Evolutionary conservation across 345 rosid genomes (phyloP).

Genomic region (Angophora floribunda): DNA sequence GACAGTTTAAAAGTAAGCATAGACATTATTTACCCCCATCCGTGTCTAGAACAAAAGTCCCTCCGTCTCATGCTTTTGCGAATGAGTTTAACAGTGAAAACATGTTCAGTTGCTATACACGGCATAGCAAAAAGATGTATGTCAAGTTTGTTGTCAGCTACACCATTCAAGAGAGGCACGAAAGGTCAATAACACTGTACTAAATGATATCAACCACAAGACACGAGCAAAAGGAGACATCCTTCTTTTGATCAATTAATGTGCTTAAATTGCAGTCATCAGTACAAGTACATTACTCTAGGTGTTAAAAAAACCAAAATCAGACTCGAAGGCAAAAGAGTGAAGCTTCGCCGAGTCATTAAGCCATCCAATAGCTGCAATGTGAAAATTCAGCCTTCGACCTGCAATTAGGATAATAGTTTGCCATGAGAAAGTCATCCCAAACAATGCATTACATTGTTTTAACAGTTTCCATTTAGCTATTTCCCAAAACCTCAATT

Average conservation of each 20-base stretch:
- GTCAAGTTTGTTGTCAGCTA: neutral
- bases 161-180: neutral
- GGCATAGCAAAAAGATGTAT: neutral
- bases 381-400: neutral
- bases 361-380: slow-evolving; percentile 13
- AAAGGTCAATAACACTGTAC: neutral
- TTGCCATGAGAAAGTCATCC: neutral
- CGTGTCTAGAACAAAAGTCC: neutral
- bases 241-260: neutral
- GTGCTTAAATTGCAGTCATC: neutral
- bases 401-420: neutral
- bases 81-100: neutral
- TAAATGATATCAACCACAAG: neutral
- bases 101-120: neutral
- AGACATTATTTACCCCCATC: neutral
- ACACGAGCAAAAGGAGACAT: neutral
- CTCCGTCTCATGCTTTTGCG: neutral
- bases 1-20: neutral
- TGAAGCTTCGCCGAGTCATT: neutral
- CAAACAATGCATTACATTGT: neutral
- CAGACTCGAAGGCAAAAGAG: neutral
- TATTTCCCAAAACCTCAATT: neutral
- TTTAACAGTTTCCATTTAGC: neutral
- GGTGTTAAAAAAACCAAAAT: neutral
- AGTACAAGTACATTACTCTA: neutral